Evolutionary conservation across 2,329 filamentous ascomycete species (phyloP), one percentile per base, ranked within the genome.

Genomic region (Alternaria ethzedia): DNA sequence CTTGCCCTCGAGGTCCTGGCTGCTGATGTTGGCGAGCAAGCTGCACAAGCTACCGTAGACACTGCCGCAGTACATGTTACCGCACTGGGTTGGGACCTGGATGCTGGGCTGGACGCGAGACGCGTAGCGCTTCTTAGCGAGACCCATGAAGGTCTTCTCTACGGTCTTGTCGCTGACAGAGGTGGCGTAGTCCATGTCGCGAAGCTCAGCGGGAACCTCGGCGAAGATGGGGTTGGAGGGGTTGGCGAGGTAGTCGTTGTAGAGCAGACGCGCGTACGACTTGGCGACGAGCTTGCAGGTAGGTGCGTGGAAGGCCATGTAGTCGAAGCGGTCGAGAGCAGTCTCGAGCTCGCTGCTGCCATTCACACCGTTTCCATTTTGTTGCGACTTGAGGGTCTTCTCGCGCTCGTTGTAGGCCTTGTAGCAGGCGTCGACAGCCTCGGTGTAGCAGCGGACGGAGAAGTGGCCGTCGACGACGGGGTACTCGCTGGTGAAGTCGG

Each of bases 251-350:
- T 80, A 86, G 72, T 86, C 84, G 76, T 86, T 86, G 81, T 85
- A 86, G 20, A 85, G 77, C 54, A 86, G 73, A 56, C 84, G 82
- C 36, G 82, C 84, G 75, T 86, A 86, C 58, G 83, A 85, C 80
- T 86, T 86, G 67, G 81, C 78, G n/a, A 86, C 84, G 54, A 85
- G 81, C 76, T 86, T 86, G 82, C 84, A 86, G 45, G 82, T 86
- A 8, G 84, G 84, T 11, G 83, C 82, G 73, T 86, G 84, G 82
- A 86, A 86, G 74, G 80, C 82, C 83, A 86, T 85, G 80, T 85
- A 82, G 78, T 86, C 84, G 72, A 86, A 86, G 44, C 83, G 82
- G 75, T 86, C 84, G 15, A 86, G 75, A 51, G 83, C 81, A 5
- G 82, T 82, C 73, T 85, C 83, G 54, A 70, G 77, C 71, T 70